Evolutionary conservation across 73 alveolate species (phyloP), one percentile per base, ranked within the genome.

Genomic region (Tetrahymena borealis): DNA sequence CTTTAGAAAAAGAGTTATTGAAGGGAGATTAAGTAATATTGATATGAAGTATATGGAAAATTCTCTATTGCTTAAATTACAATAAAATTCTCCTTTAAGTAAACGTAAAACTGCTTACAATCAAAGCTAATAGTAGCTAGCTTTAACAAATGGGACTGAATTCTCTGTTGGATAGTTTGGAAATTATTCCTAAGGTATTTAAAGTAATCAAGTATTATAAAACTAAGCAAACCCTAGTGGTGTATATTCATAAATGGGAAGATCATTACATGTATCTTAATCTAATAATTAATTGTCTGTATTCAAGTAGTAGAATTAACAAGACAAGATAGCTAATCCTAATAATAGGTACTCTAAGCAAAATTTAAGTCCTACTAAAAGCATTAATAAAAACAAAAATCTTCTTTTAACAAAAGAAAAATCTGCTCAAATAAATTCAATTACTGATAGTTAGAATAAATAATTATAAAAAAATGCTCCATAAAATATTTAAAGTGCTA

Each of bases 1-100:
- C 60, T 98, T 96, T 91, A 93, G 99, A 77, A 96, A 96, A 95
- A 98, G 98, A 91, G 99, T 97, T 8, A 95, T 97, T 78, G 94
- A 97, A 98, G 99, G 99, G n/a, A 95, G 91, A 40, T 96, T 97
- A 41, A 93, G 97, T 40, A 92, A 90, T 77, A 91, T 95, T 33
- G 96, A 93, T 93, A 79, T 93, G 40, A 93, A 90, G 79, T 93
- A 93, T 36, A 93, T 93, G 95, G 95, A 93, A 37, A 93, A 93
- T 93, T 79, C 93, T 0, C 33, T 38, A 32, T 93, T 93, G 32
- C 90, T 93, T 91, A 78, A 90, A 40, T 79, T 93, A 24, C 28
- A 39, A 33, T 20, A 93, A 78, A 33, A 93, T 79, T 93, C 85
- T 6, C 85, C 85, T 60, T 35, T 60, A 0, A n/a, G 85, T n/a